These are phyloP conservation scores for Trichoderma afroharzianum DNA, from an alignment of 2,329 filamentous ascomycete species.

Conservation along the genomic window DNA sequence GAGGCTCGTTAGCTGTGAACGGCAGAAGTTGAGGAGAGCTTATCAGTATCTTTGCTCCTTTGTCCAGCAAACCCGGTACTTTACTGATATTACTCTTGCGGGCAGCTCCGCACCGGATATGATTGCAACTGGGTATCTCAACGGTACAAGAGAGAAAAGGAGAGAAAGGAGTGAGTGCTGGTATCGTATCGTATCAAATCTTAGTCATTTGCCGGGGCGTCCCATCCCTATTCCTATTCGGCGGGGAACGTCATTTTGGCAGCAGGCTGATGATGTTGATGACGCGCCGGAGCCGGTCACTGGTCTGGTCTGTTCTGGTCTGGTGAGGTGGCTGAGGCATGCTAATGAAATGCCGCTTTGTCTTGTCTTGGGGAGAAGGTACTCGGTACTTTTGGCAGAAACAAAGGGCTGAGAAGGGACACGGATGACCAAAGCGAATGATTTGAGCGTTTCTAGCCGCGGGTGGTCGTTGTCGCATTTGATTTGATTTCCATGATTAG, in stretches of 20 bases:
- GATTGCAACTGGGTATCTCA: not conserved
- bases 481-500: too few relatives aligned
- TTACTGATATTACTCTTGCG: not conserved
- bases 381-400: not conserved
- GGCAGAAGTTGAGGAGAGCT: not conserved
- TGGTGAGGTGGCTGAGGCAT: constrained; percentile 14
- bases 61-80: not conserved
- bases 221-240: not conserved
- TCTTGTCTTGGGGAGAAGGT: not conserved
- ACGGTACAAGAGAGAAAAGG: not conserved
- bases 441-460: not conserved
- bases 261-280: constrained; percentile 15
- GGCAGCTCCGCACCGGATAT: not conserved
- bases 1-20: not conserved
- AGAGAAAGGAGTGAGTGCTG: constrained; percentile 1
- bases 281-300: constrained; percentile 17
- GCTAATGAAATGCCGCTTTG: not conserved
- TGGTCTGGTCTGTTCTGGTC: constrained; percentile 12
- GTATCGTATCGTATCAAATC: not conserved
- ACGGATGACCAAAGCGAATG: not conserved
- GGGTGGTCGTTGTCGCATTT: not conserved
- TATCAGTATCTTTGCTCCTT: not conserved
- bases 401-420: not conserved
- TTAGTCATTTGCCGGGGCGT: constrained; percentile 7
- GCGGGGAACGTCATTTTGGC: constrained; percentile 18